These are phyloP conservation scores for Cucurbita argyrosperma DNA, from an alignment of 306 rosid species.

Conservation along the genomic window DNA sequence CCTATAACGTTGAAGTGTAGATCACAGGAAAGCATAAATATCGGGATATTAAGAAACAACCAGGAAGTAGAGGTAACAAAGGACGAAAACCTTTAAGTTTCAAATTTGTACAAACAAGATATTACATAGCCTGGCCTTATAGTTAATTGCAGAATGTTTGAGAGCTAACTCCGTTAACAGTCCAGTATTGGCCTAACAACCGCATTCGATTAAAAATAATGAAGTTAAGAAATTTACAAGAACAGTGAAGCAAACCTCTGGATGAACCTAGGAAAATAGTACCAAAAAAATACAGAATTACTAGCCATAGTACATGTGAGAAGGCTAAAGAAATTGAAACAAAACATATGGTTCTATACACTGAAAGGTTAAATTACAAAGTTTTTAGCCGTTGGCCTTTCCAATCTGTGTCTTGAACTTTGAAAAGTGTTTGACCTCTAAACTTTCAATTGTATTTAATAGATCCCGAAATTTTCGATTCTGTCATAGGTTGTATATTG, in stretches of 20 bases:
- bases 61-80: neutral
- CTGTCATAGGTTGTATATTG: too few relatives aligned
- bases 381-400: too few relatives aligned
- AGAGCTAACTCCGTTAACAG: neutral
- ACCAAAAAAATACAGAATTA: neutral
- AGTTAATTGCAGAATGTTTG: neutral
- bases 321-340: too few relatives aligned
- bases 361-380: too few relatives aligned
- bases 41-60: neutral
- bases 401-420: too few relatives aligned
- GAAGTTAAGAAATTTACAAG: neutral
- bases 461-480: too few relatives aligned
- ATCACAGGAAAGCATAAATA: neutral
- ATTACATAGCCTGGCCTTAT: neutral
- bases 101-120: neutral
- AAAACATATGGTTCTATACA: too few relatives aligned
- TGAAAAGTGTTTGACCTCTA: too few relatives aligned
- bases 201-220: neutral
- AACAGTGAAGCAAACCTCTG: neutral
- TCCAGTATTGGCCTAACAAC: neutral
- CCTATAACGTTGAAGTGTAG: neutral
- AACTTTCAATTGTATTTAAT: too few relatives aligned
- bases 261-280: neutral
- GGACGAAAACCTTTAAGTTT: neutral
- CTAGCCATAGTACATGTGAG: too few relatives aligned